Evolutionary conservation across 2,329 filamentous ascomycete genomes (phyloP).

Genomic region (Aspergillaceae sp.): DNA sequence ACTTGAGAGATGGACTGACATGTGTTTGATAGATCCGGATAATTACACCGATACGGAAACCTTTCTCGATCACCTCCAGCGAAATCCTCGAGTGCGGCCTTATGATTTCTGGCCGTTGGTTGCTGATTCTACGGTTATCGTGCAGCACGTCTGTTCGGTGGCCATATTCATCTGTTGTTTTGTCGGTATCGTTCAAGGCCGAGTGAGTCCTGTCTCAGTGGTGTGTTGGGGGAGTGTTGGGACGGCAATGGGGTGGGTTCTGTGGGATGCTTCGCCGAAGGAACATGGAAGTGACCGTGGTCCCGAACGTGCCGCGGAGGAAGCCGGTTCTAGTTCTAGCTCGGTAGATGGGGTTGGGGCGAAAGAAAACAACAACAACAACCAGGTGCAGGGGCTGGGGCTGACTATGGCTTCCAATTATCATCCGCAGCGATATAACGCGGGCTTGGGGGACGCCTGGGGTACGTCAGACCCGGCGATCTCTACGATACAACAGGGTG

Average conservation of each 20-base stretch:
- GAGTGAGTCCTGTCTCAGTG: conserved; percentile 81
- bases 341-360: conserved; percentile 22
- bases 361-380: conserved; percentile 11
- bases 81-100: conserved; percentile 83
- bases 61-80: conserved; percentile 89
- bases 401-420: conserved; percentile 33
- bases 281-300: conserved; percentile 45
- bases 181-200: conserved; percentile 75
- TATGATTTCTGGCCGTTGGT: conserved; percentile 98
- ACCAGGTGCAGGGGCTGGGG: conserved; percentile 35
- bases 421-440: background rate
- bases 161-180: conserved; percentile 93
- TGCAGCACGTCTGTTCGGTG: conserved; percentile 92
- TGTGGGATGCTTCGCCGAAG: conserved; percentile 87
- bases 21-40: conserved; percentile 62
- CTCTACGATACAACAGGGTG: conserved; percentile 1
- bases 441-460: conserved; percentile 11
- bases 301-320: conserved; percentile 20
- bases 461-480: conserved; percentile 44
- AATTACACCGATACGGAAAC: conserved; percentile 97
- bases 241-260: conserved; percentile 77
- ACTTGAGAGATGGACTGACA: background rate
- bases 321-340: conserved; percentile 35
- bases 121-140: conserved; percentile 88
- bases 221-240: conserved; percentile 75